Base-by-base conservation (phyloP, 2,329 filamentous ascomycete genomes). In the Sclerotinia subarctica region DNA sequence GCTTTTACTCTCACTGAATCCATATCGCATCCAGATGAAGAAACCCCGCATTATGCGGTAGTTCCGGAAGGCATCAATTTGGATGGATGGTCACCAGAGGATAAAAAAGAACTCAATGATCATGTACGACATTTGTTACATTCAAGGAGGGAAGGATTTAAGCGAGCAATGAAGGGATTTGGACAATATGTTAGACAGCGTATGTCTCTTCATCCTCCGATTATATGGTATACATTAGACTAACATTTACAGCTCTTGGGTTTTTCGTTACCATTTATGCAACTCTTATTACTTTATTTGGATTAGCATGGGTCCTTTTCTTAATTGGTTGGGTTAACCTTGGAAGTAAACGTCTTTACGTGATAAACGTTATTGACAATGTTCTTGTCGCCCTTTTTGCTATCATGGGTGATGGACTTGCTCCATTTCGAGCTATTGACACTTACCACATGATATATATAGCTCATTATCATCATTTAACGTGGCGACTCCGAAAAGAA, bases 291-390 rank as follows among this genome's bases (percentile, higher is more conserved):
- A 95, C 92, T 0, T 82, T 94, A 0, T 96, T 96, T 73, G 92
- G 92, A 75, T 82, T 94, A 17, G 91, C 91, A 0, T 96, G 92
- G 93, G 92, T 96, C 1, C 84, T 96, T n/a, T 95, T 94, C 79
- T 81, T 96, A 66, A 96, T 96, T 76, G 91, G 89, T 19, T 96
- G 92, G 92, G 92, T 95, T 76, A 93, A 93, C 71, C 89, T 94
- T 26, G 91, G 90, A 26, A 86, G 87, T 42, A 83, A 84, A 73
- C 90, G 94, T 76, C 80, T 86, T 4, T 94, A 91, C 71, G 78
- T 86, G 49, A 86, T 91, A 73, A 87, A 91, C 70, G 79, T 91
- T 60, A 90, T 92, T 71, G 89, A 92, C 78, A 88, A 89, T 72
- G 82, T 90, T 38, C 82, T 92, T 19, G 89, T 92, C 8, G 89